Base-by-base conservation (phyloP, 306 rosid species). In the Dalbergia cultrata region DNA sequence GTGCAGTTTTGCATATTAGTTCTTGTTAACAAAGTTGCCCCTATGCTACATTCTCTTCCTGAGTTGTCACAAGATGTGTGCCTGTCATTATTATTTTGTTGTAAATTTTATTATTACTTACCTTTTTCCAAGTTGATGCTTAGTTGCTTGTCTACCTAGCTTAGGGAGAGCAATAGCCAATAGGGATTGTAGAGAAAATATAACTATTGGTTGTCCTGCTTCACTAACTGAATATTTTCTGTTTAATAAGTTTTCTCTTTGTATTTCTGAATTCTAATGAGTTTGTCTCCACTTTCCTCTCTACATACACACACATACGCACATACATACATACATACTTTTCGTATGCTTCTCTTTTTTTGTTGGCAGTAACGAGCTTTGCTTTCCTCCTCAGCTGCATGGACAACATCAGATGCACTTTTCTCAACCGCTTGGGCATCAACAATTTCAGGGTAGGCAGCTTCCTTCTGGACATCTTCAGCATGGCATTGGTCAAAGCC, bases 401-500 rank as follows among this genome's bases (percentile, higher is more conserved):
- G 97, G 97, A 68, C 97, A 92, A 53, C 97, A 90, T 78, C 97
- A 90, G 84, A 89, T 92, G 99, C 99, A 95, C 80, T 93, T 88
- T 89, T 87, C 99, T 72, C 94, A 89, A 83, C 37, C 89, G 57
- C 79, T 95, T 86, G 98, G 90, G 70, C 97, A 91, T 85, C 99
- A 91, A 80, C 97, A 91, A 80, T 93, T 88, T 85, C 99, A 92
- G 92, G 89, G 92, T 75, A 87, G 99, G 87, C 99, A 95, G 83
- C 85, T 95, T 82, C 49, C 95, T 61, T 85, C 99, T 22, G 97
- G 91, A 58, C 98, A 91, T 67, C 89, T 91, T 79, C 95, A 91
- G 76, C 98, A 95, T 81, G 85, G 92, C 80, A 89, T 95, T 80
- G 90, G 92, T 87, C 98, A 94, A 84, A 85, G 86, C 84, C 99